Percentiles rank a stretch among this genome's conserved stretches.
These are phyloP conservation scores for Coprinopsis strossmayeri DNA, from an alignment of 768 basidiomycete species.

Conservation along the genomic window DNA sequence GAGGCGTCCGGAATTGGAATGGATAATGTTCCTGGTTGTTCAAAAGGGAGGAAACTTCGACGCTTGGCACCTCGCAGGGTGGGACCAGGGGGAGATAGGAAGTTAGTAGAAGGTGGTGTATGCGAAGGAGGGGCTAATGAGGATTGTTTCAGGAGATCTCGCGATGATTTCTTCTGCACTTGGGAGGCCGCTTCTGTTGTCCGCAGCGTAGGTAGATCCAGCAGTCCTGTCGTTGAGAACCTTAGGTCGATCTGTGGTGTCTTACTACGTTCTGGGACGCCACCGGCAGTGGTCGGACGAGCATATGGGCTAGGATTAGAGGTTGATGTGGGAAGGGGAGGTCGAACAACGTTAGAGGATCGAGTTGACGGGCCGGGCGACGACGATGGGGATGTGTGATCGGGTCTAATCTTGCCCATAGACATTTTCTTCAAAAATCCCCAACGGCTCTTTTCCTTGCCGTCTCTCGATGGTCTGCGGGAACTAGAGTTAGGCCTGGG, in stretches of 20 bases:
- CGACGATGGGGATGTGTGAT: conserved; percentile 41
- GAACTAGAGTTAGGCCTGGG: conserved; percentile 4
- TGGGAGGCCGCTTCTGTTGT: conserved; percentile 21
- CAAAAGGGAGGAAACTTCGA: conserved; percentile 85
- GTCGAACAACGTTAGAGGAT: conserved; percentile 16
- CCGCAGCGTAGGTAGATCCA: conserved; percentile 38
- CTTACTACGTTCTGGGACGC: conserved; percentile 29
- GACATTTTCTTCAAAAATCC: conserved; percentile 99
- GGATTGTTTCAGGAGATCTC: conserved; percentile 21
- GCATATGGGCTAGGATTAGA: conserved; percentile 20
- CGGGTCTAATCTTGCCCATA: conserved; percentile 85
- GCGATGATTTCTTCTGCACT: conserved; percentile 18
- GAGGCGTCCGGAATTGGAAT: conserved; percentile 62
- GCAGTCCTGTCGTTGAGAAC: conserved; percentile 61
- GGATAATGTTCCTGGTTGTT: conserved; percentile 50
- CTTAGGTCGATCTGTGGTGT: conserved; percentile 64
- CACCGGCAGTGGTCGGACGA: conserved; percentile 12
- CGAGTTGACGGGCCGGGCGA: conserved; percentile 15
- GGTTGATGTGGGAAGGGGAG: conserved; percentile 20
- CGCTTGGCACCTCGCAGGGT: conserved; percentile 59
- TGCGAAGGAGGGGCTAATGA: neutral
- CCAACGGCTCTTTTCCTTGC: conserved; percentile 73
- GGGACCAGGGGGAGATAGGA: conserved; percentile 37
- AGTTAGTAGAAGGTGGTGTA: conserved; percentile 21
- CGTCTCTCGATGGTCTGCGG: conserved; percentile 22